Percentiles rank a stretch among this genome's conserved stretches.
These are phyloP conservation scores for Mallotus nudiflorus DNA, from an alignment of 345 rosid species.

Conservation along the genomic window DNA sequence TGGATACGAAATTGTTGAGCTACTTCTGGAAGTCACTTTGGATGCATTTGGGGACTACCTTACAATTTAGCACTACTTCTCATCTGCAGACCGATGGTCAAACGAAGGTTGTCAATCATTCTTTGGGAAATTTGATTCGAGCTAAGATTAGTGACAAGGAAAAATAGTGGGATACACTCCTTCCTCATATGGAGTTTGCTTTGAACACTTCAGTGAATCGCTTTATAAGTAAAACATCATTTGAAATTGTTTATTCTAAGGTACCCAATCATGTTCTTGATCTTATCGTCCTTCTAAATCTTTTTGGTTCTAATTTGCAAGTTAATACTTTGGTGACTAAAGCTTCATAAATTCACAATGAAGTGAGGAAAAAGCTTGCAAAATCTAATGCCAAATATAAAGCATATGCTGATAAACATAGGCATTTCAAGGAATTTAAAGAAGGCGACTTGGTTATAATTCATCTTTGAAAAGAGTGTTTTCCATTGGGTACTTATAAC, in stretches of 20 bases:
- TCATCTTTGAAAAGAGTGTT: too few species aligned
- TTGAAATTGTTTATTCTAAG: too few species aligned
- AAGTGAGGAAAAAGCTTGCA: not conserved
- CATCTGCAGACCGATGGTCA: not conserved
- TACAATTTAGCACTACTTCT: not conserved
- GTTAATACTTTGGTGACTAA: not conserved
- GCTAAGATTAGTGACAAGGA: not conserved
- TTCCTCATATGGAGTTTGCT: not conserved
- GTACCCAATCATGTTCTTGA: too few species aligned
- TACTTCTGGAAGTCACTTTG: not conserved
- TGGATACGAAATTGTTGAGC: not conserved
- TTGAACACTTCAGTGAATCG: not conserved
- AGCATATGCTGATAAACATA: not conserved
- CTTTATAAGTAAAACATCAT: not conserved
- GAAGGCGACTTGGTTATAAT: too few species aligned
- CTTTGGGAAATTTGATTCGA: not conserved
- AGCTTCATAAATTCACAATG: not conserved
- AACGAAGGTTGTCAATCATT: not conserved
- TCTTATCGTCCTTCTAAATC: not conserved
- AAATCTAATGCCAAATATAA: not conserved
- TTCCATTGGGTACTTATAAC: too few species aligned
- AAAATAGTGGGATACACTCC: not conserved
- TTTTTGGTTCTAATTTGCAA: not conserved
- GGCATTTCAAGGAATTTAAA: too few species aligned
- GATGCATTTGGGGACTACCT: too few species aligned